Base-by-base conservation (phyloP, 257 asterid genomes). In the Leonotis leonurus region DNA sequence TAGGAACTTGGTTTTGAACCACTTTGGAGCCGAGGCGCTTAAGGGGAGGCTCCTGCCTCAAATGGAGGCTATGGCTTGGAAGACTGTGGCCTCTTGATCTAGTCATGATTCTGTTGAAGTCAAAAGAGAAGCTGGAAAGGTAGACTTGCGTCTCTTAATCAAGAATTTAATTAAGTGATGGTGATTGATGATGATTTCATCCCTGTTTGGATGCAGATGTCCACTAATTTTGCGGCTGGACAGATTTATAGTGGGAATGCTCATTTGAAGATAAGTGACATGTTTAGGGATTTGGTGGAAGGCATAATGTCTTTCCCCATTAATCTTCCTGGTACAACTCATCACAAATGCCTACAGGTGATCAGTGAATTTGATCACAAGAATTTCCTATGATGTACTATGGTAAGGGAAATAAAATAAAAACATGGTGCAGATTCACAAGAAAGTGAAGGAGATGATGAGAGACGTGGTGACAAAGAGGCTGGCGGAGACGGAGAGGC, bases 251-350 rank as follows among this genome's bases (percentile, higher is more conserved):
- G 96, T 9, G 92, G 88, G 8, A 75, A 80, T 61, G 84, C 89
- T 10, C 79, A 90, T 3, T 39, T 67, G 9, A 76, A 82, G 65
- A 78, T 88, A 11, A 80, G 95, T 59, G 87, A 86, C 60, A 75
- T 86, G 95, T 88, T 86, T 58, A 75, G 76, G 59, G 95, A 88
- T 25, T 68, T 86, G 75, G 86, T 85, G 0, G 95, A 82, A 44
- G 95, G 92, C 2, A 35, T 88, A 17, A 88, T 88, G 88, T 82
- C 96, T 3, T 88, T 88, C 16, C 95, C 96, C 1, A 63, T 88
- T n/a, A 88, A 88, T 64, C 49, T 88, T 48, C 96, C 96, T 6
- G 96, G 96, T 2, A 88, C 95, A 24, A 57, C 93, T 6, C 93
- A 88, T 69, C 88, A 86, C 63, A 82, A 67, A 71, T 89, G 95